Base-by-base conservation (phyloP, 2,329 filamentous ascomycete species). In the Xylariaceae sp. region DNA sequence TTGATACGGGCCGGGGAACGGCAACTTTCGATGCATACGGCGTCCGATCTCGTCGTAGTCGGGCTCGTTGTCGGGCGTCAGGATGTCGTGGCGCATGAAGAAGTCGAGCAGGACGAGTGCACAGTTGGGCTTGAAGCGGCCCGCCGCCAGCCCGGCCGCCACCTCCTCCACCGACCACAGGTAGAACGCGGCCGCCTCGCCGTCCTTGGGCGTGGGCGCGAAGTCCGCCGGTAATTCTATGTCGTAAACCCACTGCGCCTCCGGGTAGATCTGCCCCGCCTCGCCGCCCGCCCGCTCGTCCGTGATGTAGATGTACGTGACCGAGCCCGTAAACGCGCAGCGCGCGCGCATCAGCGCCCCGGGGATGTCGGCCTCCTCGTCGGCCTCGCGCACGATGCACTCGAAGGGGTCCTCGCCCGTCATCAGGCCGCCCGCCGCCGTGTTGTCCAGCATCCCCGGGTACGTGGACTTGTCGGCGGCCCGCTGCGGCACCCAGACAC, bases 51-150 rank as follows among this genome's bases (percentile, higher is more conserved):
- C 87, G 60, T 89, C 79, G 69, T 89, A 92, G 67, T 93, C 78
- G 48, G 83, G 81, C 76, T 98, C 93, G 69, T 92, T 91, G 65
- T 90, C 89, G 43, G 78, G 74, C 7, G 88, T 96, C 69, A 97
- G 70, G 59, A 96, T 84, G 0, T 90, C 89, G 73, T 92, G 90
- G 50, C 93, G 83, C 64, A 96, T 80, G 70, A 99, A 90, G 76
- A 98, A 99, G 72, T 98, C 92, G 44, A 97, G 75, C 70, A 95
- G 76, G 46, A 96, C 84, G 55, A 95, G 72, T 14, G 90, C 89
- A 73, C 93, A 97, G 72, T 98, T 98, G 2, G 93, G 89, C 79
- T 99, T 99, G 79, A 93, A 99, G 65, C 88, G 83, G 14, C 90
- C 91, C 50, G 79, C 77, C 16, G 80, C 81, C 68, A 99, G 76